Evolutionary conservation across 495 filamentous ascomycete species (phyloP).

Genomic region (Annulohypoxylon moriforme): DNA sequence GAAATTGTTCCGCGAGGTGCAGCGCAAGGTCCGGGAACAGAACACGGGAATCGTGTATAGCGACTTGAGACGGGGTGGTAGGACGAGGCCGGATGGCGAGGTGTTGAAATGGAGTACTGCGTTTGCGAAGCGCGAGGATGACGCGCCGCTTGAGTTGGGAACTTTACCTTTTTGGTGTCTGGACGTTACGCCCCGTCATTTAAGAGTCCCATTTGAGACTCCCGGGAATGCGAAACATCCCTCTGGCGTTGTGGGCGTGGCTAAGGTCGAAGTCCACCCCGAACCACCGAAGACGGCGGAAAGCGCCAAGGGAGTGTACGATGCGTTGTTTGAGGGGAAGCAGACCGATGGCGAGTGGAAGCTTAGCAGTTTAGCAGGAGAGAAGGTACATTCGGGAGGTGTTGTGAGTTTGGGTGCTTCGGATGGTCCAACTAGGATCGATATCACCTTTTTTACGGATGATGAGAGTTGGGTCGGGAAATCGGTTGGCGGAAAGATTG

Average conservation of each 20-base stretch:
- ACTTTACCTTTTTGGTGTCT: conserved; percentile 67
- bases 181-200: conserved; percentile 60
- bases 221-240: conserved; percentile 55
- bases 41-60: conserved; percentile 54
- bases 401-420: neutral
- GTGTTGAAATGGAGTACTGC: conserved; percentile 64
- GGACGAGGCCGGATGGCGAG: conserved; percentile 58
- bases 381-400: conserved; percentile 15
- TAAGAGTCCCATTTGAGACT: conserved; percentile 56
- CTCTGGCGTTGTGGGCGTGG: conserved; percentile 58
- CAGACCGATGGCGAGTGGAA: conserved; percentile 1
- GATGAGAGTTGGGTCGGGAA: conserved; percentile 25
- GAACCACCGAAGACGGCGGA: conserved; percentile 30
- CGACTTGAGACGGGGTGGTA: conserved; percentile 54
- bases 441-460: conserved; percentile 37
- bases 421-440: neutral
- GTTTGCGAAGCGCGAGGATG: conserved; percentile 52
- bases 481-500: conserved; percentile 29
- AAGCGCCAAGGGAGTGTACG: conserved; percentile 43
- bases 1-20: conserved; percentile 40
- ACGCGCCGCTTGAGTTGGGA: conserved; percentile 37
- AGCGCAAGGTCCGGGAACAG: conserved; percentile 41
- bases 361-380: neutral
- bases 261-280: conserved; percentile 52
- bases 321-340: conserved; percentile 41